Evolutionary conservation across 179 eudicot species (phyloP).

Genomic region (Actinidia polygama): DNA sequence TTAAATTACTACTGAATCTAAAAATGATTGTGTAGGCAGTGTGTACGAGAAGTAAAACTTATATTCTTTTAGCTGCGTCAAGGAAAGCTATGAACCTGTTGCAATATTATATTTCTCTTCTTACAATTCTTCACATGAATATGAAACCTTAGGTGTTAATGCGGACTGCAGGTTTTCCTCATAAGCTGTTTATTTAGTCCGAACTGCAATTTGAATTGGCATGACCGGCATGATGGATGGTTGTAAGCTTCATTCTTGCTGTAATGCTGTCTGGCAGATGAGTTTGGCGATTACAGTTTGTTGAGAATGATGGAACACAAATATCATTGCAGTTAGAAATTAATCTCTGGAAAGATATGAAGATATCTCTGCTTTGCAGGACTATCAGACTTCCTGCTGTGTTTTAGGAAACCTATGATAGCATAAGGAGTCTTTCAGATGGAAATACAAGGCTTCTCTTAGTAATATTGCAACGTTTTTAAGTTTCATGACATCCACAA

Average conservation of each 20-base stretch:
- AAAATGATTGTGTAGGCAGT: background rate
- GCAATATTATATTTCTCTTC: background rate
- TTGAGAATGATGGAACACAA: background rate
- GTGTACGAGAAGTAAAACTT: background rate
- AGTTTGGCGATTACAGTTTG: background rate
- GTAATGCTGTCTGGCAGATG: background rate
- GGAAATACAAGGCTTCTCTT: background rate
- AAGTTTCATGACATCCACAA: background rate
- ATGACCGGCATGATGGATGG: background rate
- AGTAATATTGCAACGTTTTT: background rate
- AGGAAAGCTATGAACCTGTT: background rate
- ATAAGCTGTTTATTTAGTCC: background rate
- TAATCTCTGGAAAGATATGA: background rate
- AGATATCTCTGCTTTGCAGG: background rate
- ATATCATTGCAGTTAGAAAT: background rate
- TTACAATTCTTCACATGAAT: background rate
- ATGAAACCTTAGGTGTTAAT: background rate
- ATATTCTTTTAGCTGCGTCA: constrained; percentile 6
- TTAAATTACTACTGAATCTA: background rate
- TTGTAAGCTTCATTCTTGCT: background rate
- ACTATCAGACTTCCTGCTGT: constrained; percentile 1
- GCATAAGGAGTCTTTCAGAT: background rate
- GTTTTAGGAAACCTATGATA: background rate
- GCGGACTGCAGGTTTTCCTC: background rate
- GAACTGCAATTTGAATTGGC: constrained; percentile 5